These are phyloP conservation scores for Aspergillus diversus DNA, from an alignment of 495 filamentous ascomycete species.

Conservation along the genomic window DNA sequence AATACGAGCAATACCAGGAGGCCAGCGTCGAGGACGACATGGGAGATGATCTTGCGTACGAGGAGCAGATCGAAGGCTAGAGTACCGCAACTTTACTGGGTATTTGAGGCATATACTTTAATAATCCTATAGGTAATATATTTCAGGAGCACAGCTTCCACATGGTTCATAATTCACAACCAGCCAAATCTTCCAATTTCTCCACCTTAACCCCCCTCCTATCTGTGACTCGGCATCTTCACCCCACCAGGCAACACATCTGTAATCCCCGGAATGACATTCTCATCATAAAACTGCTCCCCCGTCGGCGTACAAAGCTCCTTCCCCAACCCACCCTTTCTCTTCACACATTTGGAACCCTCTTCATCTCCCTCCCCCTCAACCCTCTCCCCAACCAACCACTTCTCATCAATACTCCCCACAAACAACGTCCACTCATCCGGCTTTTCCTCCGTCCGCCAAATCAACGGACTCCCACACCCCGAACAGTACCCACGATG, in stretches of 20 bases:
- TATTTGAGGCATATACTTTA: too few relatives aligned
- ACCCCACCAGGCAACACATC: background rate
- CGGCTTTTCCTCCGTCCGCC: background rate
- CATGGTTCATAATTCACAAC: too few relatives aligned
- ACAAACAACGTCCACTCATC: background rate
- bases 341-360: background rate
- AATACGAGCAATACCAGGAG: conserved; percentile 99
- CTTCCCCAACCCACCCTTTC: background rate
- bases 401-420: background rate
- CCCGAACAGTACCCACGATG: background rate
- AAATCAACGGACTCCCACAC: background rate
- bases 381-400: conserved; percentile 1
- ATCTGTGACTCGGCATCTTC: too few relatives aligned
- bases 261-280: background rate
- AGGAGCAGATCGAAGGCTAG: too few relatives aligned
- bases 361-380: background rate
- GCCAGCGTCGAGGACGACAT: conserved; percentile 41
- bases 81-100: too few relatives aligned
- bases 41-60: too few relatives aligned
- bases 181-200: too few relatives aligned
- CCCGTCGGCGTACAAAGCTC: background rate
- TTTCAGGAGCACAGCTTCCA: too few relatives aligned
- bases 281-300: conserved; percentile 1
- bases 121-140: too few relatives aligned
- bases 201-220: too few relatives aligned